Evolutionary conservation across 768 basidiomycete species (phyloP).

Genomic region (Hygrophorus pudorinus): DNA sequence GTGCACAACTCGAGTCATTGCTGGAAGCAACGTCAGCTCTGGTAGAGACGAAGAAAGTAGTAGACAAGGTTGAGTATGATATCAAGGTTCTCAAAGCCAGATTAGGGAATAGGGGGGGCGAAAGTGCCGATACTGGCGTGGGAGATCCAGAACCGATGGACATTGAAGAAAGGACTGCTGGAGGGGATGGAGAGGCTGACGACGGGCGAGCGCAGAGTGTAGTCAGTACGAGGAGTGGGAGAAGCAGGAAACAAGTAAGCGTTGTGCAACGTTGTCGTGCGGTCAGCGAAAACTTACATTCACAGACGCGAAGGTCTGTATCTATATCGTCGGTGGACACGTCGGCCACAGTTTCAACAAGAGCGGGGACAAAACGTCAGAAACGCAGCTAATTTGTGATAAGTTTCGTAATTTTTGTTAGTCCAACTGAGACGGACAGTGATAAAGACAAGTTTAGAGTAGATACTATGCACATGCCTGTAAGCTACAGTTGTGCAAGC

Average conservation of each 20-base stretch:
- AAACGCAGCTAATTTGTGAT: constrained; percentile 32
- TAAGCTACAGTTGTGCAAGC: too few relatives aligned
- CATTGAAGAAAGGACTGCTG: constrained; percentile 27
- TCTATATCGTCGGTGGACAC: constrained; percentile 74
- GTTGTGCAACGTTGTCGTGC: too few relatives aligned
- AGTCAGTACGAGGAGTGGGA: constrained; percentile 43
- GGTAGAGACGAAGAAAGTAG: constrained; percentile 81
- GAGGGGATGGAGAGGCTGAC: constrained; percentile 28
- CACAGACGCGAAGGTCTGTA: constrained; percentile 50
- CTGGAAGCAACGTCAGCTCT: constrained; percentile 62
- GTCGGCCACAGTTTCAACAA: constrained; percentile 36
- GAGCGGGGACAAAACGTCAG: constrained; percentile 47
- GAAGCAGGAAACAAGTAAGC: constrained; percentile 53
- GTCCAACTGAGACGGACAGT: too few relatives aligned
- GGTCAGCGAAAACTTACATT: background rate
- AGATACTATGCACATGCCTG: too few relatives aligned
- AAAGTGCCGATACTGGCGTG: constrained; percentile 26
- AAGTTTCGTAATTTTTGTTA: too few relatives aligned
- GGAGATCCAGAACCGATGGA: constrained; percentile 25
- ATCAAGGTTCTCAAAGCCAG: constrained; percentile 60
- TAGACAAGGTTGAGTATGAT: constrained; percentile 84
- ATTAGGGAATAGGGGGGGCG: constrained; percentile 40
- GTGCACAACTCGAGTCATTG: constrained; percentile 61
- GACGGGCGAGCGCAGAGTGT: constrained; percentile 61
- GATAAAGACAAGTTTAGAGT: too few relatives aligned